Percentiles rank a stretch among this genome's conserved stretches.
Evolutionary conservation across 108 stramenopile genomes (phyloP).

Genomic region (Skeletonema potamos): DNA sequence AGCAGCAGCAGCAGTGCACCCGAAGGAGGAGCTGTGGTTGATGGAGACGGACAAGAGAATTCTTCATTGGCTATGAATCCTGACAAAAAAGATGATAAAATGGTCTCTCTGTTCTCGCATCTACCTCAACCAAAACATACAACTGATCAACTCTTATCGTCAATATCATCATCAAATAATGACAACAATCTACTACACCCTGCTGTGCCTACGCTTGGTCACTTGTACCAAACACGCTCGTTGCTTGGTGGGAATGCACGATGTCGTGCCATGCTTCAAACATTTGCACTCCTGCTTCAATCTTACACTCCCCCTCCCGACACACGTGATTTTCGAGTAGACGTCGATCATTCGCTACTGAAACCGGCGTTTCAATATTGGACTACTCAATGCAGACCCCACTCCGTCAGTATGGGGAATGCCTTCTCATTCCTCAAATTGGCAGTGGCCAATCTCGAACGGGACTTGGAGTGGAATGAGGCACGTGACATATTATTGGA

Average conservation of each 20-base stretch:
- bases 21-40: slow-evolving; percentile 4
- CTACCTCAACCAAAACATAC: slow-evolving; percentile 65
- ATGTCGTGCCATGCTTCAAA: slow-evolving; percentile 89
- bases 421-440: slow-evolving; percentile 90
- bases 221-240: slow-evolving; percentile 76
- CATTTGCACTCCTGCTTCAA: slow-evolving; percentile 65
- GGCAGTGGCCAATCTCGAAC: slow-evolving; percentile 83
- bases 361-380: slow-evolving; percentile 91
- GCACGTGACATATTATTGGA: slow-evolving; percentile 75
- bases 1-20: too few relatives aligned
- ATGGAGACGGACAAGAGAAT: slow-evolving; percentile 1
- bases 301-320: slow-evolving; percentile 62
- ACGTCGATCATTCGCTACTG: slow-evolving; percentile 80
- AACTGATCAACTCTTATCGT: slow-evolving; percentile 20
- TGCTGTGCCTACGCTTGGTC: slow-evolving; percentile 80
- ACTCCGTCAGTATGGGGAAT: slow-evolving; percentile 96
- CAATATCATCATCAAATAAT: slow-evolving; percentile 4
- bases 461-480: slow-evolving; percentile 79
- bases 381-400: slow-evolving; percentile 89
- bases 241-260: slow-evolving; percentile 90
- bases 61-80: not conserved
- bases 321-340: slow-evolving; percentile 64
- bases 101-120: slow-evolving; percentile 85
- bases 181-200: slow-evolving; percentile 73
- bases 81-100: slow-evolving; percentile 43